These are phyloP conservation scores for Hemileccinum impolitum DNA, from an alignment of 768 basidiomycete genomes.

Conservation along the genomic window DNA sequence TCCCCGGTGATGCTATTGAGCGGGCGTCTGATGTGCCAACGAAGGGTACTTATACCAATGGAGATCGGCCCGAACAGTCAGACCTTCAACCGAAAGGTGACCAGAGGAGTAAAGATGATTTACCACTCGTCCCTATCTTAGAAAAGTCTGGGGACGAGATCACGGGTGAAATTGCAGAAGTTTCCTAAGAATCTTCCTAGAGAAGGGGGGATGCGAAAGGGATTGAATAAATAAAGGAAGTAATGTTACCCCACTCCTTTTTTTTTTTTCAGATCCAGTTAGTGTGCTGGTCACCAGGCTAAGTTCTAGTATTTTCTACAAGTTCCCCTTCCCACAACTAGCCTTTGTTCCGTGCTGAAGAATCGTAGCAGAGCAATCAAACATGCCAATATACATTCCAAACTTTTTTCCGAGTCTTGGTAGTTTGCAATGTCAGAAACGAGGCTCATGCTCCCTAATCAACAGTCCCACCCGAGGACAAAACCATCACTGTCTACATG, in stretches of 20 bases:
- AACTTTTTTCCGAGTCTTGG: not conserved
- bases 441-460: constrained; percentile 11
- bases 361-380: not conserved
- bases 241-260: no score
- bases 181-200: not conserved
- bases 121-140: constrained; percentile 9
- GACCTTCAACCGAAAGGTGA: constrained; percentile 22
- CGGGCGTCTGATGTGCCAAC: constrained; percentile 7
- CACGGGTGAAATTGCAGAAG: not conserved
- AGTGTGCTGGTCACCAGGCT: no score
- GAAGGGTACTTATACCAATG: constrained; percentile 21
- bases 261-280: no score
- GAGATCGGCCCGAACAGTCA: constrained; percentile 38
- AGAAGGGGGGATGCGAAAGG: not conserved
- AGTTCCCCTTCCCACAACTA: no score
- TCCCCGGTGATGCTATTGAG: constrained; percentile 18
- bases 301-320: no score
- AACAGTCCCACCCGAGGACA: constrained; percentile 79
- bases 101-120: constrained; percentile 10
- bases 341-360: no score
- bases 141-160: constrained; percentile 12
- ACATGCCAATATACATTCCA: constrained; percentile 1
- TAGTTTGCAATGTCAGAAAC: not conserved
- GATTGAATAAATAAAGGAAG: no score
- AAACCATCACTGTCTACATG: constrained; percentile 36